A percentile compares a stretch with the other conserved stretches of the same genome.
These are phyloP conservation scores for Colletotrichum sp. DNA, from an alignment of 2,329 filamentous ascomycete species.

Conservation along the genomic window DNA sequence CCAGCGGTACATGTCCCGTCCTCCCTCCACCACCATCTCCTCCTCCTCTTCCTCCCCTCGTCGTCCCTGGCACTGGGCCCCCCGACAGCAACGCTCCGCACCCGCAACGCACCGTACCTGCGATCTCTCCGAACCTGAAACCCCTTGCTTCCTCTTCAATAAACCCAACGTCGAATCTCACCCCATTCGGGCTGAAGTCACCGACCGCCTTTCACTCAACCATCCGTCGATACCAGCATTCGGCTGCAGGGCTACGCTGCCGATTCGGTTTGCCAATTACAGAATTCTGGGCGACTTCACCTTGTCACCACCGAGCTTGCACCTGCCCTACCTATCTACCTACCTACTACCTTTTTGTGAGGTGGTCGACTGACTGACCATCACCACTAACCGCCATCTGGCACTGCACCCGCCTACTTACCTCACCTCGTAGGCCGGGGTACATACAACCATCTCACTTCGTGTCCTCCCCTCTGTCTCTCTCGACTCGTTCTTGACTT, in stretches of 20 bases:
- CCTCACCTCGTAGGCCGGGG: neutral
- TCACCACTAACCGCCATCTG: neutral
- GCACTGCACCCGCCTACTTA: neutral
- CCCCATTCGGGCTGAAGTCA: constrained; percentile 18
- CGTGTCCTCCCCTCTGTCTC: neutral
- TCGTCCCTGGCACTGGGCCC: constrained; percentile 3
- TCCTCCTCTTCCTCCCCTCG: neutral
- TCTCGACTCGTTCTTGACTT: neutral
- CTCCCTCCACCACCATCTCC: neutral
- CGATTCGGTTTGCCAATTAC: neutral
- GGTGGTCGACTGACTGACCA: neutral
- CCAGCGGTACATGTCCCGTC: neutral
- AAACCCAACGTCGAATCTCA: constrained; percentile 18
- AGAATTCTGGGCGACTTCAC: neutral
- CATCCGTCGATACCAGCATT: neutral
- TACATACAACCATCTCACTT: neutral
- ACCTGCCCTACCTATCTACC: neutral
- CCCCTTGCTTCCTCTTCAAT: constrained; percentile 20
- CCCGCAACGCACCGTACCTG: constrained; percentile 7
- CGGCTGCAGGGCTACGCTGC: constrained; percentile 3
- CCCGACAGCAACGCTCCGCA: constrained; percentile 1
- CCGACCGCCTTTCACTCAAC: constrained; percentile 14
- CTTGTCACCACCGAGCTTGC: neutral
- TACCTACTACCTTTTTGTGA: neutral
- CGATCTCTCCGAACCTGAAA: constrained; percentile 23